phyloP scores from a whole-genome alignment of 345 rosid species.

The Aquilaria sinensis region DNA sequence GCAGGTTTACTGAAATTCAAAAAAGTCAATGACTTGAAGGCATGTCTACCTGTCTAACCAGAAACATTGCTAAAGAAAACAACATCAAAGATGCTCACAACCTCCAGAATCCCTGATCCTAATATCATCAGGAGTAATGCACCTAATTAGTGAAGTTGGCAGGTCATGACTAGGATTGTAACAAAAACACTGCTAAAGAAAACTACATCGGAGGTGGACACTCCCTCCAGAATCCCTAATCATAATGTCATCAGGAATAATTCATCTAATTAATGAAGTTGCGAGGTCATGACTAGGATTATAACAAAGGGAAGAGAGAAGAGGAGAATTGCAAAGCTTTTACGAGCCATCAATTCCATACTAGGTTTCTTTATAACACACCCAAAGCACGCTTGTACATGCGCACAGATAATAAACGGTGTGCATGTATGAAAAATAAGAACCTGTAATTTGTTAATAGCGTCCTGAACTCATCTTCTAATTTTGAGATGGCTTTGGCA shows the following conservation, averaged over 20 bases:
- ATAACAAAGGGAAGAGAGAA: no score
- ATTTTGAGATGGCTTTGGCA: slow-evolving; percentile 73
- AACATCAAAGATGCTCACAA: not conserved
- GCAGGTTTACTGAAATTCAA: slow-evolving; percentile 72
- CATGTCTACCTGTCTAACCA: not conserved
- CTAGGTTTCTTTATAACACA: no score
- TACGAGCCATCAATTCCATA: no score
- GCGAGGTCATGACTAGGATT: no score
- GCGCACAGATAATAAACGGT: no score
- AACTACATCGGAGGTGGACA: not conserved
- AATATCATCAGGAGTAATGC: not conserved
- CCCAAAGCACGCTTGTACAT: no score
- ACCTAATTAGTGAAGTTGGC: no score
- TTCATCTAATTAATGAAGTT: no score
- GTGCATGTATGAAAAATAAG: not conserved
- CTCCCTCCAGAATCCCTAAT: not conserved
- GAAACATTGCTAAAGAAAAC: not conserved
- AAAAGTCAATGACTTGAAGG: slow-evolving; percentile 7
- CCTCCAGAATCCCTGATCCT: not conserved
- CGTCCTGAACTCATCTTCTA: slow-evolving; percentile 87
- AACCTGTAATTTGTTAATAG: slow-evolving; percentile 83
- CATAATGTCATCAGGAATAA: not conserved
- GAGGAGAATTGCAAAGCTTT: no score
- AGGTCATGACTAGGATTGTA: no score
- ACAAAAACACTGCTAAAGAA: not conserved